Base-by-base conservation (phyloP, 371 early-diverging fungal genomes). In the Apophysomyces trapeziformis region DNA sequence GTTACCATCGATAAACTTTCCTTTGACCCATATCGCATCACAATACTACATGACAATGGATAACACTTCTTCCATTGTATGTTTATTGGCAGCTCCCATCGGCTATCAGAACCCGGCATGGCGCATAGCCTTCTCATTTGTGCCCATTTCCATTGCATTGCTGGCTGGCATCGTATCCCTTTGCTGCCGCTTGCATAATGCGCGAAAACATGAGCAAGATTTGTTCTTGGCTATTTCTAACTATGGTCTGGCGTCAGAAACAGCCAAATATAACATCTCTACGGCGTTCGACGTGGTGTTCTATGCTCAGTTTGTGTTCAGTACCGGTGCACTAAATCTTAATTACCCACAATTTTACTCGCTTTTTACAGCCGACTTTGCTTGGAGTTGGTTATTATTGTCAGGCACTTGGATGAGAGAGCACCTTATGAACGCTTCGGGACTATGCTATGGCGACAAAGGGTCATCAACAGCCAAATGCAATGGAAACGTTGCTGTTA, bases 291-390 rank as follows among this genome's bases (percentile, higher is more conserved):
- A 87, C 61, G 54, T 87, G 16, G 64, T 87, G 18, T 78, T 73
- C 57, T 84, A 87, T 60, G 74, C 82, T 0, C 87, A 87, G 57
- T 87, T 85, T 56, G 79, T 87, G 57, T 67, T 79, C 35, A 74
- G 71, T 60, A 73, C 75, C 1, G 80, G 80, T 3, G 73, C 77
- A 38, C 75, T 79, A 60, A 71, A 76, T 7, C 35, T 79, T 64
- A 72, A 71, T 60, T 79, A 79, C 37, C 80, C 80, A 36, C 63
- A 67, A 9, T 79, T 79, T 61, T 79, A 79, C 44, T 61, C 68
- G 4, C 70, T 75, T 11, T 79, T 79, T 61, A 75, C 77, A 0
- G 72, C 80, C 0, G 65, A 77, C 38, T 79, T 79, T 38, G 71
- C 77, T 26, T 79, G 80, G 80, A 73, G 76, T 18, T 77, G 71